Evolutionary conservation across 495 filamentous ascomycete species (phyloP).

Genomic region (Aspergillus cavernicola): DNA sequence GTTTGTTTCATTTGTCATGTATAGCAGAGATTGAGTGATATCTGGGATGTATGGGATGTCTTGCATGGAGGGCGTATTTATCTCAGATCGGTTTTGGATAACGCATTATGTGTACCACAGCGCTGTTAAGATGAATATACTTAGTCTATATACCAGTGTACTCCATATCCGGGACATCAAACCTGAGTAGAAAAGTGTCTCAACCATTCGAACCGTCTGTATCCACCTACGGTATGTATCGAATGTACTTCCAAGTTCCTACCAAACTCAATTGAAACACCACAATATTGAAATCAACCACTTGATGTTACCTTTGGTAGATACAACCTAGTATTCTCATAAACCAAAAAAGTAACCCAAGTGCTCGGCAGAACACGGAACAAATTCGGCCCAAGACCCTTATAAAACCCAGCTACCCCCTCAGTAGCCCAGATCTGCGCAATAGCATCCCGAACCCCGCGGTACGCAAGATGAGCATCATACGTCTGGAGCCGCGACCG

Average conservation of each 20-base stretch:
- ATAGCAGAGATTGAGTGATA: not conserved
- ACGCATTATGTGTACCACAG: not conserved
- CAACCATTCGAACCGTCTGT: too few species aligned
- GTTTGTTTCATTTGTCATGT: not conserved
- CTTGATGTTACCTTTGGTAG: conserved; percentile 19
- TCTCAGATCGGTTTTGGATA: not conserved
- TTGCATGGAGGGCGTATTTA: conserved; percentile 1
- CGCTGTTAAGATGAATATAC: not conserved
- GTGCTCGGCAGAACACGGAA: conserved; percentile 88
- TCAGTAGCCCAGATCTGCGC: conserved; percentile 71
- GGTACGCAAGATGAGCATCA: conserved; percentile 62
- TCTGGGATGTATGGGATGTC: not conserved
- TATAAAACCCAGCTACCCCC: conserved; percentile 84
- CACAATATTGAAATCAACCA: not conserved
- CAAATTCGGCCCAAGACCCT: conserved; percentile 83
- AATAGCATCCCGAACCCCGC: conserved; percentile 66
- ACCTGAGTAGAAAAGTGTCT: too few species aligned
- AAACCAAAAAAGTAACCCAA: conserved; percentile 96
- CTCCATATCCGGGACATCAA: too few species aligned
- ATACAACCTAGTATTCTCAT: conserved; percentile 80
- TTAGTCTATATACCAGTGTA: not conserved
- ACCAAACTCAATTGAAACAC: not conserved
- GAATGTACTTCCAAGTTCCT: too few species aligned
- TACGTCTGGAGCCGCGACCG: conserved; percentile 85
- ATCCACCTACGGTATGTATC: too few species aligned